phyloP scores from a whole-genome alignment of 306 rosid genomes.

The Begonia peltatifolia region DNA sequence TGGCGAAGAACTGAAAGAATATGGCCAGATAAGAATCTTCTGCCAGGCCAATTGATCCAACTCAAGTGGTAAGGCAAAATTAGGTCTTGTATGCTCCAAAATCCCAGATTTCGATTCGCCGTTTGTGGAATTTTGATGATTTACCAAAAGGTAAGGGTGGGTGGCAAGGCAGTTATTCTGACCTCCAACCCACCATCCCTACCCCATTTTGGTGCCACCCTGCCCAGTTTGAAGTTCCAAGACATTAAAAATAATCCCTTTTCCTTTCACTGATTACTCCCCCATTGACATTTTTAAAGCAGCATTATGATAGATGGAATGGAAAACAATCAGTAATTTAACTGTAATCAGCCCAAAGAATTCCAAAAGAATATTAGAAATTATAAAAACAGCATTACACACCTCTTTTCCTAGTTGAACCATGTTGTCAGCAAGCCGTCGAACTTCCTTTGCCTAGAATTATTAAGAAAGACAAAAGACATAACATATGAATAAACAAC shows the following conservation, averaged over 20 bases:
- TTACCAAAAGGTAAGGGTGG: too few species aligned
- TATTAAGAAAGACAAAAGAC: neutral
- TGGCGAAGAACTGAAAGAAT: too few species aligned
- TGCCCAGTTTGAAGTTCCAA: neutral
- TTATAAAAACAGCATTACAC: neutral
- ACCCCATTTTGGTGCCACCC: too few species aligned
- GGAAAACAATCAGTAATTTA: neutral
- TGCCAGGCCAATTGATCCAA: too few species aligned
- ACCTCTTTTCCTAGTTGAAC: conserved; percentile 94
- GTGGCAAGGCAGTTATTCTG: too few species aligned
- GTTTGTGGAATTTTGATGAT: too few species aligned
- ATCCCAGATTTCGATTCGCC: too few species aligned
- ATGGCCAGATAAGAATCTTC: too few species aligned
- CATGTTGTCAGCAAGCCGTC: conserved; percentile 89
- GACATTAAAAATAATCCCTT: neutral
- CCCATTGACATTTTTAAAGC: neutral
- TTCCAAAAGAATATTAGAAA: neutral
- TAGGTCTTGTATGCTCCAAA: too few species aligned
- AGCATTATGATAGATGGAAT: neutral
- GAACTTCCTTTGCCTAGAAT: conserved; percentile 73
- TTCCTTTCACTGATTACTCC: neutral
- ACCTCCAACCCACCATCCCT: too few species aligned
- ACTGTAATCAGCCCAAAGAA: neutral
- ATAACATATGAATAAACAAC: neutral
- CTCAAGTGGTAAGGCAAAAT: too few species aligned